Evolutionary conservation across 495 filamentous ascomycete species (phyloP).

Genomic region (Xylaria grammica): DNA sequence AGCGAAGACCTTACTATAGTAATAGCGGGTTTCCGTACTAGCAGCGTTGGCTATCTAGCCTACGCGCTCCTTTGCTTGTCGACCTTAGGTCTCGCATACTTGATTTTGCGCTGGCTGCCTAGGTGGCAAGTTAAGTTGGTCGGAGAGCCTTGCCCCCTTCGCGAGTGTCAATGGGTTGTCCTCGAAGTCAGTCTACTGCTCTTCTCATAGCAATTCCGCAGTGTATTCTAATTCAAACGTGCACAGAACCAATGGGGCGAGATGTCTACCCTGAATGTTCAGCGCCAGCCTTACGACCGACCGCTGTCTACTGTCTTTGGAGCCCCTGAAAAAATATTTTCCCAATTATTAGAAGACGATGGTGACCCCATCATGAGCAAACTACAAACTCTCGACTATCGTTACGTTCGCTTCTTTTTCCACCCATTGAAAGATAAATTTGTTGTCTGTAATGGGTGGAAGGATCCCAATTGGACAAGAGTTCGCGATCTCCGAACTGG

Average conservation of each 20-base stretch:
- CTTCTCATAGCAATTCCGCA: not conserved
- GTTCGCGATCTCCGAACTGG: conserved; percentile 76
- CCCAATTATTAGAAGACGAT: conserved; percentile 74
- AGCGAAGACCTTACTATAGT: conserved; percentile 94
- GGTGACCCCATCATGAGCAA: conserved; percentile 76
- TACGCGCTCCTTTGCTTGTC: conserved; percentile 72
- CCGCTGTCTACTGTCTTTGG: conserved; percentile 89
- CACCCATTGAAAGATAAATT: conserved; percentile 90
- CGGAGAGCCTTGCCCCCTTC: conserved; percentile 68
- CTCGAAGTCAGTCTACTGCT: conserved; percentile 65
- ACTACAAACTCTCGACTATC: conserved; percentile 82
- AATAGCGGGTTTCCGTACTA: conserved; percentile 87
- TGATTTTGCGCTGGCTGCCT: conserved; percentile 89
- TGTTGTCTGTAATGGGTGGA: conserved; percentile 84
- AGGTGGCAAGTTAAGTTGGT: conserved; percentile 80
- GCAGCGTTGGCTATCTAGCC: conserved; percentile 63
- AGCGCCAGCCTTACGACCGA: conserved; percentile 72
- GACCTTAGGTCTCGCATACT: conserved; percentile 78
- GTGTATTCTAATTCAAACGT: conserved; percentile 30
- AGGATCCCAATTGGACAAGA: conserved; percentile 86
- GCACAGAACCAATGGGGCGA: conserved; percentile 89
- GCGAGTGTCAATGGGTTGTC: conserved; percentile 86
- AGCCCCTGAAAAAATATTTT: conserved; percentile 58
- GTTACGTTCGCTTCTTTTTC: conserved; percentile 91
- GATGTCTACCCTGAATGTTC: conserved; percentile 72